Evolutionary conservation across 345 rosid genomes (phyloP).

Genomic region (Odontarrhena argentea): DNA sequence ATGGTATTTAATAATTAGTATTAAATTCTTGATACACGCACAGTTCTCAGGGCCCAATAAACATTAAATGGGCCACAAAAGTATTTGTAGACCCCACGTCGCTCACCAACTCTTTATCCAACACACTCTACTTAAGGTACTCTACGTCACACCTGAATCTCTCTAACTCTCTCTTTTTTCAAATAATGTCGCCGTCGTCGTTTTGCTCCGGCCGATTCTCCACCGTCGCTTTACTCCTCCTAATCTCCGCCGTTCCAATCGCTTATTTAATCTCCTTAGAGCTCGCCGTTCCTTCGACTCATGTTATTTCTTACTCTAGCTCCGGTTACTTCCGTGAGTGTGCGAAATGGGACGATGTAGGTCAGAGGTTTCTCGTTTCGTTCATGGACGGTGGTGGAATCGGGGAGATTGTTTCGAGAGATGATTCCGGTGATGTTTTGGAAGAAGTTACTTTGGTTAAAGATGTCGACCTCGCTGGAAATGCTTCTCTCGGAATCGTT

Average conservation of each 20-base stretch:
- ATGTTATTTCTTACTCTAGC: conserved; percentile 71
- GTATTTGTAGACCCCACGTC: conserved; percentile 9
- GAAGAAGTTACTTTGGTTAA: conserved; percentile 61
- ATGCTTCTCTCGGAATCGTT: conserved; percentile 65
- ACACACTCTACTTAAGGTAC: conserved; percentile 17
- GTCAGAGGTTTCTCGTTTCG: conserved; percentile 77
- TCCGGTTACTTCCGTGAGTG: conserved; percentile 76
- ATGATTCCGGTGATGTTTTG: conserved; percentile 41
- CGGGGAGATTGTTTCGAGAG: conserved; percentile 64
- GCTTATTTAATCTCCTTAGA: conserved; percentile 68
- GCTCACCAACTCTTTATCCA: conserved; percentile 12
- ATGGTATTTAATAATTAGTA: conserved; percentile 10
- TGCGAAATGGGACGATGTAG: conserved; percentile 83
- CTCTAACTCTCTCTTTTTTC: background rate
- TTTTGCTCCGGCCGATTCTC: conserved; percentile 22
- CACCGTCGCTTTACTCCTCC: conserved; percentile 42
- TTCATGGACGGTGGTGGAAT: conserved; percentile 72
- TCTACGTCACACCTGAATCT: conserved; percentile 23
- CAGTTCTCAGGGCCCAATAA: conserved; percentile 9
- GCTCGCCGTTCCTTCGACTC: conserved; percentile 56
- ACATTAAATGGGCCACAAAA: conserved; percentile 30
- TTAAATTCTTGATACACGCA: conserved; percentile 18
- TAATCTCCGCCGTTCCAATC: conserved; percentile 69
- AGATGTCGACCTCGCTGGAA: conserved; percentile 70
- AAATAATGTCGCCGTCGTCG: conserved; percentile 40